Evolutionary conservation across 139 green algal species (phyloP), one percentile per base, ranked within the genome.

Genomic region (Coelastrella sp.): DNA sequence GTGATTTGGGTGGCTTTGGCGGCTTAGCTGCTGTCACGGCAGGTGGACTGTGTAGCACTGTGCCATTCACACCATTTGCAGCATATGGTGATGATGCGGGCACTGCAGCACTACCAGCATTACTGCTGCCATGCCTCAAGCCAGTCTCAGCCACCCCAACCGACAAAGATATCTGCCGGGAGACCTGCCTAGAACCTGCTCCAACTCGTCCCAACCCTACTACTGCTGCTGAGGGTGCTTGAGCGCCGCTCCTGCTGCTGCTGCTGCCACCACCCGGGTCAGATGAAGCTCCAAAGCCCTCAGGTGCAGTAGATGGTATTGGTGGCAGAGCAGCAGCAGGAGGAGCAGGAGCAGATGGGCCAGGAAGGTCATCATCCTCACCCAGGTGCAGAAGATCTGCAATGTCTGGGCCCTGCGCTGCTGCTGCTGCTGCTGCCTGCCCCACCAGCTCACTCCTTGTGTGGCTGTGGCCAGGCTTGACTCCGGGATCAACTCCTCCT

Each of bases 331-430:
- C 74, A 75, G 86, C 75, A 76, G 73, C 59, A n/a, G 74, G 86
- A 59, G 74, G 60, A 7, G 59, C 75, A 24, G 86, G 73, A 10
- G 86, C 74, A 63, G 56, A 66, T 12, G 74, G 73, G 24, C 74
- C 86, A 7, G 58, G 60, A 5, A 83, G 25, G n/a, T 61, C 84
- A 61, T 84, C 74, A 22, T 61, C 74, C 8, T 78, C 85, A 11
- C 15, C 86, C 17, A 90, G 60, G 12, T 90, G 73, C 74, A 90
- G 19, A 3, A 90, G 74, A 49, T 90, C 74, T 49, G 86, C 86
- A 49, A 85, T 85, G 11, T 75, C 86, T 60, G 61, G 73, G 12
- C 75, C 86, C 11, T 68, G 12, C 27, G 65, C 14, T 8, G 19
- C 66, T 10, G 49, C 7, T 68, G 15, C 25, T 24, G 61, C 58